Percentiles rank a stretch among this genome's conserved stretches.
Evolutionary conservation across 495 filamentous ascomycete genomes (phyloP).

Genomic region (Penicillium mononematosum): DNA sequence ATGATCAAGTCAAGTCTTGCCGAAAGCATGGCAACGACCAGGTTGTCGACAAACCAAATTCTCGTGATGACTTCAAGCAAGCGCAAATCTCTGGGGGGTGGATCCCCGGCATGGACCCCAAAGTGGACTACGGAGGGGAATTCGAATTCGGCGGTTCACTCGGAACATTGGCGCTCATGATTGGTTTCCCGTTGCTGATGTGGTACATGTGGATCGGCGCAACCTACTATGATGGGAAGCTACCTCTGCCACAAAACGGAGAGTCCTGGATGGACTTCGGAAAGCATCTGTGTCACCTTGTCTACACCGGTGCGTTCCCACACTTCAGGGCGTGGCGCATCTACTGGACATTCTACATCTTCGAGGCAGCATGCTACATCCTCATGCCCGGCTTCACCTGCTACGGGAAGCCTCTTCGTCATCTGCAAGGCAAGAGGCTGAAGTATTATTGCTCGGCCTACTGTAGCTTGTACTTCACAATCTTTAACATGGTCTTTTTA

Average conservation of each 20-base stretch:
- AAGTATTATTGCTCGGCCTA: constrained; percentile 83
- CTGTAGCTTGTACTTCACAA: constrained; percentile 74
- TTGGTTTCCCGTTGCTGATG: constrained; percentile 85
- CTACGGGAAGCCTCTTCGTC: constrained; percentile 67
- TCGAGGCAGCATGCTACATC: constrained; percentile 74
- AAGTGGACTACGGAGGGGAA: constrained; percentile 29
- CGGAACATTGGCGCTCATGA: constrained; percentile 73
- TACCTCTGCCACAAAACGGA: constrained; percentile 61
- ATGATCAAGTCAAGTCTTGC: neutral
- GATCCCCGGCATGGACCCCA: constrained; percentile 27
- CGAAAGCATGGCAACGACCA: neutral
- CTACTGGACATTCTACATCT: constrained; percentile 82
- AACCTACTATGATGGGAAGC: constrained; percentile 78
- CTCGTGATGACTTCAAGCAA: constrained; percentile 6
- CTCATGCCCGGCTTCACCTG: constrained; percentile 74
- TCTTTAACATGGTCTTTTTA: constrained; percentile 58
- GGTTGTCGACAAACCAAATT: neutral
- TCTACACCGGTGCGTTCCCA: constrained; percentile 76
- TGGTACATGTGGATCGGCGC: constrained; percentile 97
- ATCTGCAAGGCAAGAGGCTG: constrained; percentile 71
- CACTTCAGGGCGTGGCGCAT: constrained; percentile 71
- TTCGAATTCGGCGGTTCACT: constrained; percentile 83
- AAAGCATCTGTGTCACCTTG: constrained; percentile 59
- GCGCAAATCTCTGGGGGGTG: constrained; percentile 26
- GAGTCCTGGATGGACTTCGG: constrained; percentile 65